These are phyloP conservation scores for Margaritispora aquatica DNA, from an alignment of 495 filamentous ascomycete species.

Conservation along the genomic window DNA sequence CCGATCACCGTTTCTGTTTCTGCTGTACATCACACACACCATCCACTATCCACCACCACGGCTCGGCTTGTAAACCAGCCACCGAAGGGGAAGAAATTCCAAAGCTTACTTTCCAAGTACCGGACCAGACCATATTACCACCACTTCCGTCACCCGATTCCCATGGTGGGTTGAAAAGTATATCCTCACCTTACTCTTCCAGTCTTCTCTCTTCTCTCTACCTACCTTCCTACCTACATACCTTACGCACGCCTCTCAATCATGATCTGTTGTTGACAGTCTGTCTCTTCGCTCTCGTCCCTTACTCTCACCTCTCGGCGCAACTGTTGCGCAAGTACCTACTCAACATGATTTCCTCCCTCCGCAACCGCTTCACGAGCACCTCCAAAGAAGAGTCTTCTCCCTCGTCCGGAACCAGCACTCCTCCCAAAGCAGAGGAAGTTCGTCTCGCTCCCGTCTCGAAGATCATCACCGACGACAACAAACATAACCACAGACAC, in stretches of 20 bases:
- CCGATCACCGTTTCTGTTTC: no score
- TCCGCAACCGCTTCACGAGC: constrained; percentile 41
- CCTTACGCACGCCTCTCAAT: not conserved
- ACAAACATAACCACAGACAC: constrained; percentile 4
- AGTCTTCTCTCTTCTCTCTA: not conserved
- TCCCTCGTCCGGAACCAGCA: constrained; percentile 29
- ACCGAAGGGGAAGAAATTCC: not conserved
- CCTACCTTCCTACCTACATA: not conserved
- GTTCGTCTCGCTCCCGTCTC: constrained; percentile 29
- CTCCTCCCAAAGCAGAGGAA: constrained; percentile 38
- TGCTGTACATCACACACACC: no score
- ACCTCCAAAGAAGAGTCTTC: constrained; percentile 27
- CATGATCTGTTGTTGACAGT: no score
- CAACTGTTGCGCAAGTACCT: not conserved
- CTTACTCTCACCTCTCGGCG: not conserved
- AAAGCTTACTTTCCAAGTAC: no score
- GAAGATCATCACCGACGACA: constrained; percentile 19
- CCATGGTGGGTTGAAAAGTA: not conserved
- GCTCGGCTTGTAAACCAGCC: not conserved
- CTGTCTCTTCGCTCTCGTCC: no score
- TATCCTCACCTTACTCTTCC: not conserved
- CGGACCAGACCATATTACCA: no score
- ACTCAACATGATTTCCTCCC: constrained; percentile 32
- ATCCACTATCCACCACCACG: no score
- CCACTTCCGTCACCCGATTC: not conserved